Conservation (phyloP, 2,329 filamentous ascomycete species). For the Fusarium falciforme region DNA sequence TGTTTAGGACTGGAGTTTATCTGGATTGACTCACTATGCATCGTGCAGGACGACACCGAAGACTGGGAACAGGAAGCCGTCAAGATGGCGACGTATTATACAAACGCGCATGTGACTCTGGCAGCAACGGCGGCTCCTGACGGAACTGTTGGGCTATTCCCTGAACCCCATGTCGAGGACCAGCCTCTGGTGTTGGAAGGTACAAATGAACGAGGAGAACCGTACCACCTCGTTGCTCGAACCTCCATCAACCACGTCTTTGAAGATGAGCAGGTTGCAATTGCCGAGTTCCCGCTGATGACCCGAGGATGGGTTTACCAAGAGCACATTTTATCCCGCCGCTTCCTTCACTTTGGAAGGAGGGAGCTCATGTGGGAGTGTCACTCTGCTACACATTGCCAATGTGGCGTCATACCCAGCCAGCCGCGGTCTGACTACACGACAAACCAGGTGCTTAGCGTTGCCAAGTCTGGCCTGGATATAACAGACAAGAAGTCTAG, state of each 20-base stretch:
- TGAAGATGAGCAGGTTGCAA: neutral
- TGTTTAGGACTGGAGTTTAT: neutral
- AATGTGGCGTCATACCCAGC: neutral
- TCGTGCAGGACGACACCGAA: neutral
- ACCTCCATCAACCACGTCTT: neutral
- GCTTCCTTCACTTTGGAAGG: neutral
- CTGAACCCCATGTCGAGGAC: neutral
- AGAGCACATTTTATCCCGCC: neutral
- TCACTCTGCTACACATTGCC: neutral
- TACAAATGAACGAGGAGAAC: neutral
- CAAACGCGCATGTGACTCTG: neutral
- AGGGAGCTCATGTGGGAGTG: neutral
- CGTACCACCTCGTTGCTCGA: neutral
- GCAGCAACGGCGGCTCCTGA: neutral
- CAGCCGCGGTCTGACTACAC: neutral
- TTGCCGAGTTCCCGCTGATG: neutral
- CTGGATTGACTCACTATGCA: neutral
- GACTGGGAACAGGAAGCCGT: neutral
- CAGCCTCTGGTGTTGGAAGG: neutral
- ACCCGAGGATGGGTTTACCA: neutral
- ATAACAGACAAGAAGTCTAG: neutral
- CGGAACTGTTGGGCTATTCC: neutral
- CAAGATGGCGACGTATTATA: neutral
- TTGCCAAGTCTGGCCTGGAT: neutral
- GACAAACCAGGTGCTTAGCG: neutral